phyloP scores from a whole-genome alignment of 495 filamentous ascomycete genomes.

The Astrothelium macrocarpum region DNA sequence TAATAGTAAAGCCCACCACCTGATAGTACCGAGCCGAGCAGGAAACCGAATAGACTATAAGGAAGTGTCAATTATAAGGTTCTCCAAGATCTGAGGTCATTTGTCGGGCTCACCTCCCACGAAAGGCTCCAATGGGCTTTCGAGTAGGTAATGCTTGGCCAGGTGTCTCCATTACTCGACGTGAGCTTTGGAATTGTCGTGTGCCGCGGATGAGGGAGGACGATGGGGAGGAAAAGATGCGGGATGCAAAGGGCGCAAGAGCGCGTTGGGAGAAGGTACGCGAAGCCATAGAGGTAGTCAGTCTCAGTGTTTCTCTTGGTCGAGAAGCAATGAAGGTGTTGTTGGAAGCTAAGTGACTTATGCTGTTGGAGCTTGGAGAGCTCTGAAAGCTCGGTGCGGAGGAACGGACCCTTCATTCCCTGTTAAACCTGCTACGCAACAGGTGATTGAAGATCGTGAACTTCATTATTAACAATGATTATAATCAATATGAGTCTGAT shows the following conservation, averaged over 20 bases:
- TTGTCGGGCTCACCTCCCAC: neutral
- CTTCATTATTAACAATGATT: too few species aligned
- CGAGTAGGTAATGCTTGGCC: neutral
- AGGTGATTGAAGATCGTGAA: too few species aligned
- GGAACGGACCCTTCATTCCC: too few species aligned
- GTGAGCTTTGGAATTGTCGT: constrained; percentile 1
- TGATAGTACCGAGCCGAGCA: constrained; percentile 71
- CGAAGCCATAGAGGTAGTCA: neutral
- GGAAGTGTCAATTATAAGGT: neutral
- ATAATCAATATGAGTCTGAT: too few species aligned
- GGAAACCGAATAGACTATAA: constrained; percentile 80
- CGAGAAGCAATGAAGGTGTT: neutral
- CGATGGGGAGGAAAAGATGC: neutral
- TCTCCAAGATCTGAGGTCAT: too few species aligned
- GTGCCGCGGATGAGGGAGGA: neutral
- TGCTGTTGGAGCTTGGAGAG: too few species aligned
- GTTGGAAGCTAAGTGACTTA: too few species aligned
- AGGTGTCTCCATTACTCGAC: neutral
- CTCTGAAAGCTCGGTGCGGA: too few species aligned
- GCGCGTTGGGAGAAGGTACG: neutral
- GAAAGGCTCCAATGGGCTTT: constrained; percentile 7
- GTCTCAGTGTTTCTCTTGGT: neutral
- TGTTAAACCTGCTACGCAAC: too few species aligned
- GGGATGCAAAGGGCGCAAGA: neutral
- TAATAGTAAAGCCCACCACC: constrained; percentile 84